A percentile compares a stretch with the other conserved stretches of the same genome.
Conservation (phyloP, 2,329 filamentous ascomycete species). For the Gnomoniopsis smithogilvyi region DNA sequence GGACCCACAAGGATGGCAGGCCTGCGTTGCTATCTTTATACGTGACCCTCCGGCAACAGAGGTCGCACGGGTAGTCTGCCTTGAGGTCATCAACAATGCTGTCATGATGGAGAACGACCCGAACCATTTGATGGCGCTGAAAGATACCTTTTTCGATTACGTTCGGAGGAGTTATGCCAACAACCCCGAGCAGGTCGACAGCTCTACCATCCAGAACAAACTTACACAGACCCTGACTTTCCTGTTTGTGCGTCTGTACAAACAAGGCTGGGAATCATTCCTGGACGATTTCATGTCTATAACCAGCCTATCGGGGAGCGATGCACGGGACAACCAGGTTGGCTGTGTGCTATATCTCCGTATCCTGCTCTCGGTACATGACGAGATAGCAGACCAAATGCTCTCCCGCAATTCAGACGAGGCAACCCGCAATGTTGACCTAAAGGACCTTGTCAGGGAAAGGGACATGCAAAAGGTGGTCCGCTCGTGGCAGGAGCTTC, state of each 20-base stretch:
- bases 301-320: constrained; percentile 60
- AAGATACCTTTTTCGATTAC: constrained; percentile 79
- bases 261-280: constrained; percentile 81
- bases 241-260: constrained; percentile 85
- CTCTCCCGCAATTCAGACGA: constrained; percentile 75
- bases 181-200: constrained; percentile 60
- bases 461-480: constrained; percentile 88
- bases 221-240: constrained; percentile 93
- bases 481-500: constrained; percentile 85
- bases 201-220: constrained; percentile 85
- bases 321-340: constrained; percentile 62
- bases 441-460: constrained; percentile 86
- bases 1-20: constrained; percentile 85
- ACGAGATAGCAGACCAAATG: constrained; percentile 94
- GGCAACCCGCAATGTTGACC: constrained; percentile 77
- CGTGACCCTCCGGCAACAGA: constrained; percentile 73
- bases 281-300: constrained; percentile 85
- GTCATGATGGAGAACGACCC: constrained; percentile 77
- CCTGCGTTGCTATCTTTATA: constrained; percentile 82
- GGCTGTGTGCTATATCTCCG: constrained; percentile 87
- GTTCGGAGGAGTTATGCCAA: constrained; percentile 71
- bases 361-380: constrained; percentile 84
- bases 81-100: constrained; percentile 92
- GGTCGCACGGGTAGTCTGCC: constrained; percentile 80
- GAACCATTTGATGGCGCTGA: constrained; percentile 70